Conservation (phyloP, 2,329 filamentous ascomycete genomes). For the Sclerotinia nivalis region DNA sequence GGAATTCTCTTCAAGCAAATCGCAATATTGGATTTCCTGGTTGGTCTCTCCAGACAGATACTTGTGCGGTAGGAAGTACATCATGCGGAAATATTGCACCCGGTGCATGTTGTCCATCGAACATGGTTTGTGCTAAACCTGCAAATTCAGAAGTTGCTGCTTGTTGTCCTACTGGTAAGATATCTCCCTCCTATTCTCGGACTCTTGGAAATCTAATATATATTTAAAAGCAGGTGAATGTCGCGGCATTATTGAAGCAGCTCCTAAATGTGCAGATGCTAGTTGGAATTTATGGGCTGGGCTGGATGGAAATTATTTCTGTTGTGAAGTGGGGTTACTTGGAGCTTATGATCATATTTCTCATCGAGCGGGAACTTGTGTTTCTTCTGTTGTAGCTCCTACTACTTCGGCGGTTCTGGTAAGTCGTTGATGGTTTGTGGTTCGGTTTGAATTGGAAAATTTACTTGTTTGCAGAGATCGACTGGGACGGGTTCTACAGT, state of each 20-base stretch:
- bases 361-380: slow-evolving; percentile 27
- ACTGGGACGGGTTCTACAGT: not conserved
- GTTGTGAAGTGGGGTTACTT: slow-evolving; percentile 25
- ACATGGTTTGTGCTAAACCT: slow-evolving; percentile 22
- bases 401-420: slow-evolving; percentile 23
- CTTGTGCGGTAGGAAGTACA: slow-evolving; percentile 6
- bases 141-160: slow-evolving; percentile 28
- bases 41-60: slow-evolving; percentile 24
- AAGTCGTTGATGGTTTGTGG: not conserved
- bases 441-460: not conserved
- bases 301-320: slow-evolving; percentile 27
- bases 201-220: not conserved
- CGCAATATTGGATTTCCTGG: not conserved
- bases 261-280: slow-evolving; percentile 23
- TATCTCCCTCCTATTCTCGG: not conserved
- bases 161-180: slow-evolving; percentile 26
- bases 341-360: slow-evolving; percentile 23
- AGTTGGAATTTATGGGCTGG: slow-evolving; percentile 25
- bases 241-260: slow-evolving; percentile 21
- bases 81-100: slow-evolving; percentile 19
- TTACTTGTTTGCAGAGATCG: slow-evolving; percentile 16
- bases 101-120: slow-evolving; percentile 26
- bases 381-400: slow-evolving; percentile 16
- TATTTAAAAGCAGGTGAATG: slow-evolving; percentile 20
- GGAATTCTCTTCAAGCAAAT: not conserved